Evolutionary conservation across 2,329 filamentous ascomycete species (phyloP), one percentile per base, ranked within the genome.

Genomic region (Fusarium multiceps): DNA sequence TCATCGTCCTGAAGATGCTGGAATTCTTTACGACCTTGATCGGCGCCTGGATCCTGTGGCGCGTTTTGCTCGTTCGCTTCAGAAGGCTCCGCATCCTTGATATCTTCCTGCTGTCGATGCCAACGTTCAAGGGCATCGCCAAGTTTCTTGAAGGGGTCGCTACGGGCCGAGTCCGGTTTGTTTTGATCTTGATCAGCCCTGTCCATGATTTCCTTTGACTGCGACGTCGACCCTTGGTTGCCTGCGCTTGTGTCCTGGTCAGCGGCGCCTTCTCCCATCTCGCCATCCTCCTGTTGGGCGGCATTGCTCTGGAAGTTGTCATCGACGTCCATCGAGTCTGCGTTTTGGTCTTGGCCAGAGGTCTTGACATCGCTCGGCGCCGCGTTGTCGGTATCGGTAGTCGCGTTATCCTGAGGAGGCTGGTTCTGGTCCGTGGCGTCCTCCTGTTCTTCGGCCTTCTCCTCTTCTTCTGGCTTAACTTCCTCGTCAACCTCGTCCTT

Each of bases 81-180:
- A 56, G 88, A 83, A 3, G 87, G 82, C 20, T 77, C 74, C 7
- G 80, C 77, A 61, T 91, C 86, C 77, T 87, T 83, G 73, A 99
- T 98, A 66, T 97, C 92, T 48, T 88, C 89, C 75, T 97, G 93
- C 76, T 94, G 93, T 62, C 93, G 89, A 79, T 98, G 94, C 93
- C 94, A 99, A 73, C 91, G 89, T 78, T 98, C 94, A 32, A 99
- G 85, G 8, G 93, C 92, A 81, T 99, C 94, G 23, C 96, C 96
- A 30, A 99, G 88, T 76, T 97, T 97, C 82, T 96, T 96, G 85
- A 98, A 97, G 2, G 94, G 92, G 72, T 96, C 89, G 47, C 84
- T 80, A 41, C 80, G 81, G 56, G 82, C 79, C 10, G 80, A 80
- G 55, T 85, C 82, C 45, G 55, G 32, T 28, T 82, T 78, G 13